Conservation (phyloP, 2,329 filamentous ascomycete species). For the Colletotrichum filicis region DNA sequence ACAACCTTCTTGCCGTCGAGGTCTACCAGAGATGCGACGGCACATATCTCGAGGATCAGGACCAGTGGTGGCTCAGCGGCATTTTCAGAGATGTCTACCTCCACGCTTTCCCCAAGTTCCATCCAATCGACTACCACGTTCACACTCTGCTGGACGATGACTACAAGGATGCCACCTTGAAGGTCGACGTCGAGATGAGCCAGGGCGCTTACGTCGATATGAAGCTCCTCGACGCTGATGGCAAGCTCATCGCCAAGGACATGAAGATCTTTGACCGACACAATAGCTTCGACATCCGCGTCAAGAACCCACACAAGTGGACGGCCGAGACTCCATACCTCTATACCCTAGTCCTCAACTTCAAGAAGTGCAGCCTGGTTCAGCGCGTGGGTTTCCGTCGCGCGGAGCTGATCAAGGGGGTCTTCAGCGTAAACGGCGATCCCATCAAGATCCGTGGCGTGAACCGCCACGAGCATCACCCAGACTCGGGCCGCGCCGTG, state of each 20-base stretch:
- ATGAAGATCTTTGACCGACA: slow-evolving; percentile 45
- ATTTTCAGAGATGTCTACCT: slow-evolving; percentile 79
- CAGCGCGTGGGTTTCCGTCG: slow-evolving; percentile 73
- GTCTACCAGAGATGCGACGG: slow-evolving; percentile 81
- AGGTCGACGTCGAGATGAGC: slow-evolving; percentile 56
- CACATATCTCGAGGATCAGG: slow-evolving; percentile 77
- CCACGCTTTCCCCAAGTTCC: slow-evolving; percentile 66
- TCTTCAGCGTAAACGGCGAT: slow-evolving; percentile 73
- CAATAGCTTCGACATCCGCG: slow-evolving; percentile 51
- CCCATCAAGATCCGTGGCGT: slow-evolving; percentile 74
- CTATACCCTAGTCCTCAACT: slow-evolving; percentile 60
- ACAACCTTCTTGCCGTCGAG: slow-evolving; percentile 71
- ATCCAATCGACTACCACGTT: slow-evolving; percentile 67
- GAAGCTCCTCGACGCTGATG: slow-evolving; percentile 50
- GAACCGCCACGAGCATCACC: slow-evolving; percentile 78
- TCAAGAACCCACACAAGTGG: slow-evolving; percentile 70
- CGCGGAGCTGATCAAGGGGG: slow-evolving; percentile 68
- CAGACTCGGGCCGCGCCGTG: slow-evolving; percentile 69
- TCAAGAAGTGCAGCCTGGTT: slow-evolving; percentile 50
- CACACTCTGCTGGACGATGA: slow-evolving; percentile 65
- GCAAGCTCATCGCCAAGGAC: slow-evolving; percentile 42
- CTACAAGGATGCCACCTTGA: slow-evolving; percentile 63
- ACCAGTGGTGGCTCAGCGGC: slow-evolving; percentile 75
- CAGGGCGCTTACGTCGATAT: slow-evolving; percentile 44
- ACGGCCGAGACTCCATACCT: slow-evolving; percentile 75